These are phyloP conservation scores for Solanum pinnatisectum DNA, from an alignment of 257 asterid genomes.

Conservation along the genomic window DNA sequence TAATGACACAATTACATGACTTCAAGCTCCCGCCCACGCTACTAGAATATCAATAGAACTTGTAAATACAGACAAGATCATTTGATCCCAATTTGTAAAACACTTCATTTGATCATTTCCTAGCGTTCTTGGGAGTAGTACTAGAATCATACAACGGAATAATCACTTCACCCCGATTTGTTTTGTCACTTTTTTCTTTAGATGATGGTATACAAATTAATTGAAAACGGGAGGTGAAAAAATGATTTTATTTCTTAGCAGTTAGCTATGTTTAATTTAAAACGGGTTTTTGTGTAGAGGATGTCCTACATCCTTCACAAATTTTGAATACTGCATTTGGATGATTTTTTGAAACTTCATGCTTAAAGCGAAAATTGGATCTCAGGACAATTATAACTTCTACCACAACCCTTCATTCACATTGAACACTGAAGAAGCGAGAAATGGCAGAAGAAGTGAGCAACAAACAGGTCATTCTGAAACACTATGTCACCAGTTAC, in stretches of 20 bases:
- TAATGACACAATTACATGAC: not conserved
- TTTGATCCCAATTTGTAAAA: not conserved
- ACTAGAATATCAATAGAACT: not conserved
- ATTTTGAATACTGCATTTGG: not conserved
- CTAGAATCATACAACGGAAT: not conserved
- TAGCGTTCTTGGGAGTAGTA: not conserved
- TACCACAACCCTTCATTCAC: not conserved
- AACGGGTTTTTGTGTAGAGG: not conserved
- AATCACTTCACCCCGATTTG: not conserved
- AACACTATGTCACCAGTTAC: constrained; percentile 16
- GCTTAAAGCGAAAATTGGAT: not conserved
- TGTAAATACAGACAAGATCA: not conserved
- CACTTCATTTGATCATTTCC: not conserved
- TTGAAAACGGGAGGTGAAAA: not conserved
- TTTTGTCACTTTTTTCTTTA: not conserved
- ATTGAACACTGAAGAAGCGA: not conserved
- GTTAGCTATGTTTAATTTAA: not conserved
- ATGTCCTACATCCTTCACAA: not conserved
- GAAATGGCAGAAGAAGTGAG: constrained; percentile 14
- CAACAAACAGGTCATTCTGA: constrained; percentile 24
- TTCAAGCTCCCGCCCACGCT: not conserved
- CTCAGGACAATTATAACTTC: not conserved
- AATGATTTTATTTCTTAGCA: not conserved
- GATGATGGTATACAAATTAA: not conserved
- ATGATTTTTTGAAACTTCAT: not conserved